Conservation (phyloP, 352 stramenopile genomes). For the Pythium angustatum region DNA sequence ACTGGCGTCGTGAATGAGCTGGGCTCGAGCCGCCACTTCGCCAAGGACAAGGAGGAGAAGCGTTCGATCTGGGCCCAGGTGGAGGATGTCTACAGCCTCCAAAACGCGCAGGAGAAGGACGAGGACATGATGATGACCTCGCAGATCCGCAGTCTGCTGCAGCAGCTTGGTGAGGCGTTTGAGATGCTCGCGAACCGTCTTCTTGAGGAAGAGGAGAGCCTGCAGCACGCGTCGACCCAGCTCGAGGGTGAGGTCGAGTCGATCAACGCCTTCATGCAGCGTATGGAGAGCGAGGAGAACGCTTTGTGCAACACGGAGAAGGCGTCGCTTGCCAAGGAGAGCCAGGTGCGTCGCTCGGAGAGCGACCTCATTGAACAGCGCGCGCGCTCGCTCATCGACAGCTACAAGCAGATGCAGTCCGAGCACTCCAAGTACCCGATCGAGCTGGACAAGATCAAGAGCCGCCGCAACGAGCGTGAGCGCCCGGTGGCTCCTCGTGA, state of each 20-base stretch:
- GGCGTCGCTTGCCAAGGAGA: conserved; percentile 83
- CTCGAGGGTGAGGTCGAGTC: conserved; percentile 85
- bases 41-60: conserved; percentile 84
- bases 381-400: conserved; percentile 76
- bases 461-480: conserved; percentile 71
- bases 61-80: conserved; percentile 83
- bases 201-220: conserved; percentile 80
- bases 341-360: conserved; percentile 77
- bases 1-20: conserved; percentile 73
- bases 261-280: conserved; percentile 89
- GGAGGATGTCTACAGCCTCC: conserved; percentile 81
- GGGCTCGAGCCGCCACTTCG: conserved; percentile 50
- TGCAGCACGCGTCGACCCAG: conserved; percentile 82
- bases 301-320: conserved; percentile 83
- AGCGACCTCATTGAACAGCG: conserved; percentile 84
- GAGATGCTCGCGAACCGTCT: conserved; percentile 89
- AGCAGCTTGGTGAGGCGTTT: conserved; percentile 85
- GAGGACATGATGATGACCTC: conserved; percentile 93
- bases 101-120: conserved; percentile 86
- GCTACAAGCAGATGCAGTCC: conserved; percentile 88
- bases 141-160: conserved; percentile 83
- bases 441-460: conserved; percentile 82
- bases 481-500: conserved; percentile 66
- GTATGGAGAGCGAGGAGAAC: conserved; percentile 88
- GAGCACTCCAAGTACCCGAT: conserved; percentile 86